Base-by-base conservation (phyloP, 75 land plant genomes). In the Gnetum montanum region DNA sequence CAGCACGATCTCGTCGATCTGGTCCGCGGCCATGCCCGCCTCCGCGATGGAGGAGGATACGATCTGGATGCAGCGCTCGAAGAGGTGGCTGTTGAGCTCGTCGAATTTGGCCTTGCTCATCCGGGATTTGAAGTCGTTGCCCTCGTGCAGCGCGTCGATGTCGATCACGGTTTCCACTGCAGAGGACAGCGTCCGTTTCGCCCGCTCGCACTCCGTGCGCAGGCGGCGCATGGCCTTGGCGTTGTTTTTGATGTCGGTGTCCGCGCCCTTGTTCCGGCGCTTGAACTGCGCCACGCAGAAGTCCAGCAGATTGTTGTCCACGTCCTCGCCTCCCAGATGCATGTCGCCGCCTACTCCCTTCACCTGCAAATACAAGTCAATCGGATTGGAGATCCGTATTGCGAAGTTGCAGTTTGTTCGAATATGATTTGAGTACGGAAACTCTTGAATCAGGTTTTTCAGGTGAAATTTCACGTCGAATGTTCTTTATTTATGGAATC, bases 241-340 rank as follows among this genome's bases (percentile, higher is more conserved):
- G 48, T 34, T 65, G 1, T 26, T 49, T 12, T 36, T 45, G 20
- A 69, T 69, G n/a, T 52, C 64, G 29, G 19, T 59, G 45, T n/a
- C 22, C 26, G 60, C 50, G 50, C 35, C 35, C 52, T 65, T 65
- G 40, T 56, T 35, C 29, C 46, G 64, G 36, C 31, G 20, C 50
- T 69, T 69, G 41, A 69, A 69, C 0, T 69, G 49, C 24, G 64
- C 70, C 3, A 69, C 70, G 44, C 56, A 69, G 16, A 47, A 60
- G 37, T 65, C 65, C 15, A 65, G 51, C 52, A 69, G 28, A n/a
- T 54, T 43, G 41, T 70, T 70, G 51, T 70, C 73, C 40, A 70
- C 65, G 33, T 70, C 73, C 54, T 70, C 70, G 11, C 73, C 73
- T 27, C 73, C 73, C 65, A 66, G 36, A 26, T 60, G 54, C 34